Conservation (phyloP, 2,329 filamentous ascomycete genomes). For the Colletotrichum lupini region DNA sequence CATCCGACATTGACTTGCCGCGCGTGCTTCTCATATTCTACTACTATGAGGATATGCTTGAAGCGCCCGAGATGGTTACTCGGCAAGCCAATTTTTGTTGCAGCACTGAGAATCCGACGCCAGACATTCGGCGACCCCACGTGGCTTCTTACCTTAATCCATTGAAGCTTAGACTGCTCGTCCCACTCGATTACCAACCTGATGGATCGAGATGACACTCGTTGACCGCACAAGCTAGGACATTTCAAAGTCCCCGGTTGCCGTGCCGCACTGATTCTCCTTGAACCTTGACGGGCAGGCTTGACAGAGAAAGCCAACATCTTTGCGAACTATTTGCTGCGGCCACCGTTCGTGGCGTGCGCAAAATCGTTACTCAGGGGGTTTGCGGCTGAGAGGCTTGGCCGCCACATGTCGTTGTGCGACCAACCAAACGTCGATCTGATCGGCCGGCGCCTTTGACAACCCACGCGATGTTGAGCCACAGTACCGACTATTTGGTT, state of each 20-base stretch:
- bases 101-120: background rate
- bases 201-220: background rate
- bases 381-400: background rate
- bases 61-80: background rate
- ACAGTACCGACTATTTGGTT: background rate
- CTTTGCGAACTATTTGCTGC: background rate
- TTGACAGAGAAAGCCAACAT: background rate
- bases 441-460: background rate
- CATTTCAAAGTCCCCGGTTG: background rate
- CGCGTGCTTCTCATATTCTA: background rate
- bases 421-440: background rate
- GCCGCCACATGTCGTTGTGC: background rate
- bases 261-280: background rate
- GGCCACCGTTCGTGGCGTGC: background rate
- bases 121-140: background rate
- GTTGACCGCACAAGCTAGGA: background rate
- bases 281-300: background rate
- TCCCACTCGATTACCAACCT: background rate
- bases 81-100: background rate
- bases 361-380: background rate
- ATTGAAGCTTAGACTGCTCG: background rate
- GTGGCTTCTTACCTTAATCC: background rate
- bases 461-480: background rate
- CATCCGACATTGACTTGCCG: background rate
- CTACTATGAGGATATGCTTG: background rate